These are phyloP conservation scores for Phialemoniopsis sp. DNA, from an alignment of 2,329 filamentous ascomycete species.

Conservation along the genomic window DNA sequence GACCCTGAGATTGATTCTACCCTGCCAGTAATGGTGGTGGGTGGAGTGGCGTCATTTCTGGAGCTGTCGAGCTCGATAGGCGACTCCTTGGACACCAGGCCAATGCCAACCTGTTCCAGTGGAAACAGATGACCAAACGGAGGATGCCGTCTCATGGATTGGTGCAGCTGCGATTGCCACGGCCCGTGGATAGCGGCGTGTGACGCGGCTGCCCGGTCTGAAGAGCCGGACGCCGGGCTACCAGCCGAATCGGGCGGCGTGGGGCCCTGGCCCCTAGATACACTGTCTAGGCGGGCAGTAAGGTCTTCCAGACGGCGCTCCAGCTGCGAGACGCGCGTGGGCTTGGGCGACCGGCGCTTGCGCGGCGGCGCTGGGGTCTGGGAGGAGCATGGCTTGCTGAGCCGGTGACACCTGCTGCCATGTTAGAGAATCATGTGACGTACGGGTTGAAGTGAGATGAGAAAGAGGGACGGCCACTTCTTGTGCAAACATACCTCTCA, in stretches of 20 bases:
- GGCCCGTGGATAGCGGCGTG: too few species aligned
- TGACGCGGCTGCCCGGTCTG: constrained; percentile 1
- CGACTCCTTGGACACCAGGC: too few species aligned
- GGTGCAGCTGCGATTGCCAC: too few species aligned
- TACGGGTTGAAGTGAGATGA: background rate
- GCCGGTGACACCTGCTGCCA: constrained; percentile 36
- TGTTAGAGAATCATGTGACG: background rate
- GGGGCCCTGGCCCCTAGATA: constrained; percentile 10
- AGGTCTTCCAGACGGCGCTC: constrained; percentile 46
- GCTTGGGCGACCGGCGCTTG: constrained; percentile 39
- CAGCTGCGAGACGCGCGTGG: constrained; percentile 44
- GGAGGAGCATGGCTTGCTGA: constrained; percentile 40
- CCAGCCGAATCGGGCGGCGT: constrained; percentile 10
- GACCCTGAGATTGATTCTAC: too few species aligned
- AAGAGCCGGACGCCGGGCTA: background rate
- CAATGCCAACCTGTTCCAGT: too few species aligned
- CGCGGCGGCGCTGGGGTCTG: constrained; percentile 44
- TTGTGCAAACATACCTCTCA: constrained; percentile 33
- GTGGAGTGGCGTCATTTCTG: too few species aligned
- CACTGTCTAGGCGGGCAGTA: constrained; percentile 35
- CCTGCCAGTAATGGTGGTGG: too few species aligned
- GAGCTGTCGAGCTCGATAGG: too few species aligned
- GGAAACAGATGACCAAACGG: too few species aligned
- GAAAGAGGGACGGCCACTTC: too few species aligned
- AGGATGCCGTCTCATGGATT: too few species aligned